Base-by-base conservation (phyloP, 768 basidiomycete genomes). In the Leccinum barrowsii region DNA sequence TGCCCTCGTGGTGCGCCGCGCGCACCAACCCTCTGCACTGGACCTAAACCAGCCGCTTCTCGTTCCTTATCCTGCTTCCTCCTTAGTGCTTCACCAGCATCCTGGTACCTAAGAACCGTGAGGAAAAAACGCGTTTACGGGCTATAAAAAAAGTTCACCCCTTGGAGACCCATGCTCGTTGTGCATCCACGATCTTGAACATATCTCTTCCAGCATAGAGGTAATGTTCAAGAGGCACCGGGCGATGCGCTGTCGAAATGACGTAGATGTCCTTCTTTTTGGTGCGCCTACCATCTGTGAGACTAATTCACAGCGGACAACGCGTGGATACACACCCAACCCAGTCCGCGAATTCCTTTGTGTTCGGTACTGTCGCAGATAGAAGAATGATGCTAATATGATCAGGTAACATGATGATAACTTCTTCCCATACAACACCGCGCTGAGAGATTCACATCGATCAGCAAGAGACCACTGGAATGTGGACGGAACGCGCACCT, bases 211-310 rank as follows among this genome's bases (percentile, higher is more conserved):
- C 92, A 5, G 95, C 93, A 74, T 97, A 99, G 3, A 99, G 77
- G 74, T 88, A 96, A 76, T 98, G 96, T 73, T 98, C 96, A 55
- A 99, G 80, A 5, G 97, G 97, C 6, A 99, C 97, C 0, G 97
- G 97, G 55, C 97, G 82, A 73, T 98, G 94, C 3, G 89, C 85
- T 0, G 97, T 99, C 8, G 92, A 96, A 62, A 99, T 98, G 50
- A 99, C 97, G 71, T 98, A 98, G 55, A 99, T 98, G 63, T 98
- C 94, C 73, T 98, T 98, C 80, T 94, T 96, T 78, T 99, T 98
- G 2, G 97, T 99, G 15, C 97, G 91, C 6, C 96, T 98, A 64
- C 8, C 6, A 24, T 44, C 35, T 32, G 50, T 66, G 48, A 66
- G 55, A 42, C 28, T 32, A 12, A 28, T 53, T 32, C 60, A 26